phyloP scores from a whole-genome alignment of 768 basidiomycete genomes.

The Xerocomellus amylosporus region DNA sequence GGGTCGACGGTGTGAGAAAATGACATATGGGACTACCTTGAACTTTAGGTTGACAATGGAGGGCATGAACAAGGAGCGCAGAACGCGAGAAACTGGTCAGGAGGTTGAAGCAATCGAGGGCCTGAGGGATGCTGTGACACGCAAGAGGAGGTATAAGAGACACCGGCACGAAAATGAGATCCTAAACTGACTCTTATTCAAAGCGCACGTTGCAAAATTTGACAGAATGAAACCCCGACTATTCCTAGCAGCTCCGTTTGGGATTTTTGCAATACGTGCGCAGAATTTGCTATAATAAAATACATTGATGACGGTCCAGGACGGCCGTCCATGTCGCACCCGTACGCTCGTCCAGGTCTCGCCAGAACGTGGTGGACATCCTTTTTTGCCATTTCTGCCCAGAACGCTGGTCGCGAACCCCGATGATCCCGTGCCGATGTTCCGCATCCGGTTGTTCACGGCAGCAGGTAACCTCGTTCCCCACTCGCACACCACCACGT shows the following conservation, averaged over 20 bases:
- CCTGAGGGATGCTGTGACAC: slow-evolving; percentile 8
- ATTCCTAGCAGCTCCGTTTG: slow-evolving; percentile 31
- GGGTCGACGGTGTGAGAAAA: background rate
- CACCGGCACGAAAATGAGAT: slow-evolving; percentile 18
- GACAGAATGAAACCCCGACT: slow-evolving; percentile 35
- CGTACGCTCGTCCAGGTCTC: slow-evolving; percentile 16
- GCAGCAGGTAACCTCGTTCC: slow-evolving; percentile 8
- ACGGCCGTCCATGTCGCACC: slow-evolving; percentile 21
- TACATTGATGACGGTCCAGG: slow-evolving; percentile 10
- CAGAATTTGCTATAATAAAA: slow-evolving; percentile 20
- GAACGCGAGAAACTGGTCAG: background rate
- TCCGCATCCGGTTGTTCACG: slow-evolving; percentile 22
- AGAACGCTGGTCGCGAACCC: slow-evolving; percentile 3
- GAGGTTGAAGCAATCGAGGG: slow-evolving; percentile 17
- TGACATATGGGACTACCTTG: slow-evolving; percentile 46
- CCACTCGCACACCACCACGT: background rate
- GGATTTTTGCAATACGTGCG: slow-evolving; percentile 7
- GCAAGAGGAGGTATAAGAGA: slow-evolving; percentile 26
- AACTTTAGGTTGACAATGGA: slow-evolving; percentile 85
- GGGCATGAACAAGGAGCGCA: slow-evolving; percentile 48
- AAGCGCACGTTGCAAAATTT: slow-evolving; percentile 28
- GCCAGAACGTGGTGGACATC: slow-evolving; percentile 14
- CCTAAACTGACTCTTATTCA: slow-evolving; percentile 12
- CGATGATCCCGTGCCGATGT: slow-evolving; percentile 23
- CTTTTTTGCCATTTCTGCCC: slow-evolving; percentile 13